Base-by-base conservation (phyloP, 164 flowering plant genomes). In the Kalanchoe fedtschenkoi region DNA sequence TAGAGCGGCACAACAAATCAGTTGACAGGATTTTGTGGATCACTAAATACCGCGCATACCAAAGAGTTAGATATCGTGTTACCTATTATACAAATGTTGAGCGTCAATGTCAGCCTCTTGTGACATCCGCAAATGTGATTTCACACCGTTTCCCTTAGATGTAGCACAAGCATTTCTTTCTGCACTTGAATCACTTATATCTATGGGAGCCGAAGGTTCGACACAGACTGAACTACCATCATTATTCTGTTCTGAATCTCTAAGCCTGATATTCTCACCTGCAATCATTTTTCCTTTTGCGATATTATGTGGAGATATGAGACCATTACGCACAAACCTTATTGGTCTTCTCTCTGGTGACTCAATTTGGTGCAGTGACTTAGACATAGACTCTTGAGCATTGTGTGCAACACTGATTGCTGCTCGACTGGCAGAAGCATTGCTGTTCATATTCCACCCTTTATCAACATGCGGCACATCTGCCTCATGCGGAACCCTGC, bases 281-380 rank as follows among this genome's bases (percentile, higher is more conserved):
- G 65, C 67, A 43, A 71, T 43, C 58, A 72, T 73, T 66, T 72
- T 76, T 44, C 75, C 74, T 75, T 66, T 83, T 34, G 81, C 85
- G 42, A 86, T 87, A 61, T 83, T 85, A 64, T 56, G 69, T 6
- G 96, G 98, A 64, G 96, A 85, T 51, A 89, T 92, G 60, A 90
- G 83, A 29, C 98, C 96, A 81, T 86, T 84, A 32, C 87, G 76
- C 22, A 89, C 95, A 75, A 92, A 75, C 75, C 81, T 81, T 68
- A 74, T 86, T 15, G 72, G 74, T 43, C 88, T 77, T 63, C 60
- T 63, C 71, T 80, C 80, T 11, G 79, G 79, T 32, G 73, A 63
- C 24, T 63, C 15, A 53, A 22, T 51, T 70, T 74, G 41, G 7
- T 57, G 62, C 62, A 30, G 41, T 58, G 67, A 29, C 5, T 24